Percentiles rank a stretch among this genome's conserved stretches.
phyloP scores from a whole-genome alignment of 208 protist species.

The Trypanosoma lewisi region DNA sequence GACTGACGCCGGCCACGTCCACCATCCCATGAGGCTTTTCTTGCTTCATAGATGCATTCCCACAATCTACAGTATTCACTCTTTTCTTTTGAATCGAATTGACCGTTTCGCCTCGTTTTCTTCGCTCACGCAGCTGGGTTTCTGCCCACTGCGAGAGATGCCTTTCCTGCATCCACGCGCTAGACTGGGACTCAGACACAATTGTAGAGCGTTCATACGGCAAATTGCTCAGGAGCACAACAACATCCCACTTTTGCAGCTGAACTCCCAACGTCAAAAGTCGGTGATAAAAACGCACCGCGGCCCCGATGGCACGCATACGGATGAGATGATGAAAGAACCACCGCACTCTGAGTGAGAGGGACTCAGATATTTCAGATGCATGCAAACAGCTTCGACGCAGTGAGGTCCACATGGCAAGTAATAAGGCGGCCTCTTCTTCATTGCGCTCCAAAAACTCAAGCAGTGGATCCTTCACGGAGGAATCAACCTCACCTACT shows the following conservation, averaged over 20 bases:
- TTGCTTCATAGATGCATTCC: not conserved
- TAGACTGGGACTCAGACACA: not conserved
- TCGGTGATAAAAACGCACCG: conserved; percentile 65
- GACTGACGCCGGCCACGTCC: not conserved
- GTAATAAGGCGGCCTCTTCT: conserved; percentile 65
- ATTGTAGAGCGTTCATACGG: conserved; percentile 63
- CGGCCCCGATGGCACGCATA: conserved; percentile 53
- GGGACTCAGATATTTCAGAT: conserved; percentile 65
- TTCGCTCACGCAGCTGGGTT: conserved; percentile 25
- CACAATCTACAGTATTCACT: not conserved
- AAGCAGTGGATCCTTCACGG: conserved; percentile 39
- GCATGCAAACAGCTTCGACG: conserved; percentile 74
- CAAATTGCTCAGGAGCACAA: conserved; percentile 67
- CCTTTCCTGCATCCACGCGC: conserved; percentile 14
- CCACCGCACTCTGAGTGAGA: conserved; percentile 62
- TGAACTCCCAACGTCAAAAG: conserved; percentile 68
- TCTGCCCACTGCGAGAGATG: conserved; percentile 19
- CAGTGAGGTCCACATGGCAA: conserved; percentile 82
- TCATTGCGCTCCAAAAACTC: conserved; percentile 67
- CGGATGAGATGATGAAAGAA: conserved; percentile 72
- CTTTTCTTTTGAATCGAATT: not conserved
- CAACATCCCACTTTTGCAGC: conserved; percentile 61
- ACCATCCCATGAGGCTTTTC: not conserved
- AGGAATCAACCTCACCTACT: not conserved
- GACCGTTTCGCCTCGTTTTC: conserved; percentile 18